Conservation (phyloP, 768 basidiomycete genomes). For the Tricholoma saponaceum region DNA sequence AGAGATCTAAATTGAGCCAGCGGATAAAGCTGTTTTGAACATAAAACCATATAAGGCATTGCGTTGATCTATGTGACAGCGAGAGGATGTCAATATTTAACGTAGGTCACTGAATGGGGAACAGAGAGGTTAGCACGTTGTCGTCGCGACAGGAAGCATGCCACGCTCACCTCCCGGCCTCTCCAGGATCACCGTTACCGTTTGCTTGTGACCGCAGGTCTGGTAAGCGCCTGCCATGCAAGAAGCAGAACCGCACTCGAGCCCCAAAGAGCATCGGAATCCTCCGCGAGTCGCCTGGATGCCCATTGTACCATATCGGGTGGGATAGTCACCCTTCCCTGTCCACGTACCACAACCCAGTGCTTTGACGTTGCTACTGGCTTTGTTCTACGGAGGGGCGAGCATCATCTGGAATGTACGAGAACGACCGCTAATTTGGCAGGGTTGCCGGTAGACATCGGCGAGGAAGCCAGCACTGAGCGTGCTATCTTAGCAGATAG, state of each 20-base stretch:
- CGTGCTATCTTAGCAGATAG: no score
- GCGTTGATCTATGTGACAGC: neutral
- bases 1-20: neutral
- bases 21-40: neutral
- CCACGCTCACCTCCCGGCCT: neutral
- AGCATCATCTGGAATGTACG: no score
- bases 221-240: conserved; percentile 25
- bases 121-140: neutral
- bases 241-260: conserved; percentile 23
- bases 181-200: neutral
- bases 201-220: neutral
- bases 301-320: conserved; percentile 19
- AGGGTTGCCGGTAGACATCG: neutral
- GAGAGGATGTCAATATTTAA: neutral
- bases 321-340: conserved; percentile 27
- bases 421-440: no score
- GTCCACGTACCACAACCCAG: conserved; percentile 32
- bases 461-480: neutral
- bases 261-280: conserved; percentile 26
- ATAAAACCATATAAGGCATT: neutral
- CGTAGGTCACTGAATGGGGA: neutral
- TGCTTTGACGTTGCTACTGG: neutral
- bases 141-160: neutral
- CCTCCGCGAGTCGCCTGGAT: conserved; percentile 24
- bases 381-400: no score